Evolutionary conservation across 2,329 filamentous ascomycete genomes (phyloP).

Genomic region (Coniosporium tulheliwenetii): DNA sequence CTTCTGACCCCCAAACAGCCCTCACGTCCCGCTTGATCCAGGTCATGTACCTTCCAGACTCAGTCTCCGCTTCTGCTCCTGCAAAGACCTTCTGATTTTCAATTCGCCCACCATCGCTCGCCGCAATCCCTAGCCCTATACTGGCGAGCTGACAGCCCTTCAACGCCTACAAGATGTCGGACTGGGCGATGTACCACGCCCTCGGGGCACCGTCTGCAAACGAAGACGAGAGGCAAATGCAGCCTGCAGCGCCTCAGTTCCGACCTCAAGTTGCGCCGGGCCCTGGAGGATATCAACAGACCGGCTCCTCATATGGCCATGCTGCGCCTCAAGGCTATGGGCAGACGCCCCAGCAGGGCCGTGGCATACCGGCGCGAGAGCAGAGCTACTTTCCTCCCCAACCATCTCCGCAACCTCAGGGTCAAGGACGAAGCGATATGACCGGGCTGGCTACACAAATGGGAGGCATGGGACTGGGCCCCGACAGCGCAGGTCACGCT

Average conservation of each 20-base stretch:
- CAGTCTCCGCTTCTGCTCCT: too few species aligned
- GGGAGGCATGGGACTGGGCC: conserved; percentile 56
- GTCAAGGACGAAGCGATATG: conserved; percentile 16
- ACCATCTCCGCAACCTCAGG: conserved; percentile 6
- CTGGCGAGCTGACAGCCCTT: too few species aligned
- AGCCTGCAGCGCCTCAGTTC: conserved; percentile 11
- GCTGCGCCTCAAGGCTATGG: conserved; percentile 14
- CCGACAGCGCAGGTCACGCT: conserved; percentile 29
- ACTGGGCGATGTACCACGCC: neutral
- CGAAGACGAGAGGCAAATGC: neutral
- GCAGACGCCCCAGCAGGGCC: conserved; percentile 12
- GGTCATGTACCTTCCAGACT: too few species aligned
- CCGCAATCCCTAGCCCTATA: too few species aligned
- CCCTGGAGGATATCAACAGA: conserved; percentile 27
- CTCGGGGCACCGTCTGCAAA: neutral
- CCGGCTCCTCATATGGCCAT: conserved; percentile 15
- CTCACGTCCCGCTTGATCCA: too few species aligned
- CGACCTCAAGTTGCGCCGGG: conserved; percentile 27
- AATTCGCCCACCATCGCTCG: too few species aligned
- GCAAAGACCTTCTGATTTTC: too few species aligned
- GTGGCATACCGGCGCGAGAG: conserved; percentile 11
- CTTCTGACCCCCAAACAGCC: too few species aligned
- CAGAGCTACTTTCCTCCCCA: conserved; percentile 27
- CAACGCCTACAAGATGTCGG: neutral
- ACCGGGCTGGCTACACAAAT: conserved; percentile 53